Evolutionary conservation across 208 protist genomes (phyloP).

Genomic region (Leishmania lainsoni): DNA sequence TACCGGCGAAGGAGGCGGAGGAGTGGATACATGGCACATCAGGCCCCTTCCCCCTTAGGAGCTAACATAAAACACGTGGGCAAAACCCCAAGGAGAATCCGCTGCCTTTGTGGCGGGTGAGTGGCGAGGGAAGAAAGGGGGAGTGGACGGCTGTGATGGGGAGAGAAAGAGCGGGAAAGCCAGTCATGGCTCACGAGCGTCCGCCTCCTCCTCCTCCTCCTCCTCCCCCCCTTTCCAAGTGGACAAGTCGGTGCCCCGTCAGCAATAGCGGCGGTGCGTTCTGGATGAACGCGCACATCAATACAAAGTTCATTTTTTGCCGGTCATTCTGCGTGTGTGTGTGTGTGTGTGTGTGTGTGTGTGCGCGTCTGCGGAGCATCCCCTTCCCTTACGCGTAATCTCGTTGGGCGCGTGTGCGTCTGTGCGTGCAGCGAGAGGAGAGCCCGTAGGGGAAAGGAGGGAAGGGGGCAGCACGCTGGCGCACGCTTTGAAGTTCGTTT

Average conservation of each 20-base stretch:
- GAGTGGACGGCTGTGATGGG: background rate
- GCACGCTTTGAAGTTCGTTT: background rate
- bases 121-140: background rate
- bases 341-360: background rate
- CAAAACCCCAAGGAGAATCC: background rate
- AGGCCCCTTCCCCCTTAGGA: background rate
- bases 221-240: background rate
- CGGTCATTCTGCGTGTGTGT: background rate
- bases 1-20: conserved; percentile 29
- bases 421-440: background rate
- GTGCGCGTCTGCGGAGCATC: background rate
- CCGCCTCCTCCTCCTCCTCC: background rate
- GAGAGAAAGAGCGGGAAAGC: background rate
- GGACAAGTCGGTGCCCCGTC: background rate
- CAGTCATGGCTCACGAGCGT: background rate
- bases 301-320: conserved; percentile 1
- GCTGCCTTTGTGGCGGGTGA: background rate
- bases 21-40: conserved; percentile 8
- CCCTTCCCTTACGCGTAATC: background rate
- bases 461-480: too few relatives aligned
- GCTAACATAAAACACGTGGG: background rate
- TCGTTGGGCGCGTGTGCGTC: background rate
- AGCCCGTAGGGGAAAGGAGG: background rate
- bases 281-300: background rate
- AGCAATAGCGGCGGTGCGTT: background rate